Evolutionary conservation across 805 yeast genomes (phyloP).

Genomic region (Ogataea pilisensis): DNA sequence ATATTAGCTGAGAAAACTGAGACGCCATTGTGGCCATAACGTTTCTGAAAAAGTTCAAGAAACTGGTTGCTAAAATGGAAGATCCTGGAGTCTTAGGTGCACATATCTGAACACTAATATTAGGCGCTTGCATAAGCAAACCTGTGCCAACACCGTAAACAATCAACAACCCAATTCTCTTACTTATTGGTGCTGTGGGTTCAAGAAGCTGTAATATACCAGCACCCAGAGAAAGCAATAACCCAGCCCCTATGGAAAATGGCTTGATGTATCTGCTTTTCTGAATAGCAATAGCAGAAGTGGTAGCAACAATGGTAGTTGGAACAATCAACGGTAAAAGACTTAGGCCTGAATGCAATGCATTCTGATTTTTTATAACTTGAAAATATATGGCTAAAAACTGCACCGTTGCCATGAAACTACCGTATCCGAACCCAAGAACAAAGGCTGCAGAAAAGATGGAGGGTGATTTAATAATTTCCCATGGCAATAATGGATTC

Average conservation of each 20-base stretch:
- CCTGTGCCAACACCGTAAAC: constrained; percentile 45
- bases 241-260: constrained; percentile 33
- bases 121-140: constrained; percentile 38
- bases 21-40: constrained; percentile 45
- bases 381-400: constrained; percentile 48
- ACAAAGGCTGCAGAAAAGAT: constrained; percentile 37
- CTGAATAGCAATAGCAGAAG: constrained; percentile 36
- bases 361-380: constrained; percentile 36
- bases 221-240: constrained; percentile 37
- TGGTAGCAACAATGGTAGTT: constrained; percentile 36
- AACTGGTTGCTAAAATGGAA: constrained; percentile 43
- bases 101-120: constrained; percentile 41
- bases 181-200: constrained; percentile 32
- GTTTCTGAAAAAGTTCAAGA: constrained; percentile 40
- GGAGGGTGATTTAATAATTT: constrained; percentile 31
- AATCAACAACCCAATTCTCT: constrained; percentile 43
- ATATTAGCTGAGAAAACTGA: constrained; percentile 39
- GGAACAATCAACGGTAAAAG: constrained; percentile 40
- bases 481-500: constrained; percentile 44
- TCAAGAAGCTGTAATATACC: constrained; percentile 42
- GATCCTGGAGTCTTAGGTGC: constrained; percentile 52
- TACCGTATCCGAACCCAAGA: constrained; percentile 34
- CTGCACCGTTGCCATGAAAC: constrained; percentile 36
- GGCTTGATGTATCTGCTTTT: constrained; percentile 40
- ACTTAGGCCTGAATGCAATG: constrained; percentile 44